phyloP scores from a whole-genome alignment of 2,329 filamentous ascomycete genomes.

The Tricladium varicosporioides region DNA sequence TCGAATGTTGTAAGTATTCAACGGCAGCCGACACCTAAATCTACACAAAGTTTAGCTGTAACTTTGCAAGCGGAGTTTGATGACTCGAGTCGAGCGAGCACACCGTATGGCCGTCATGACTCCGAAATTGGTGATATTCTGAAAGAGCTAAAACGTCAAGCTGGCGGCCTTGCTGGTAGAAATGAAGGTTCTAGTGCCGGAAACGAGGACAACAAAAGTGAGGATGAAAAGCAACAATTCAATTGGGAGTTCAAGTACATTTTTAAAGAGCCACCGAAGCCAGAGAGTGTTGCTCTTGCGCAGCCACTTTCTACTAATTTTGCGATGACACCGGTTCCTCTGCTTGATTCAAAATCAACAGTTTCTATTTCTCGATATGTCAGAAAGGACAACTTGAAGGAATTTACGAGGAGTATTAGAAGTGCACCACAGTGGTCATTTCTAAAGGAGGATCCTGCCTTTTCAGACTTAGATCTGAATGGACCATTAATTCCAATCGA shows the following conservation, averaged over 20 bases:
- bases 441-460: conserved; percentile 45
- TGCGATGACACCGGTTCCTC: conserved; percentile 45
- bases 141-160: conserved; percentile 2
- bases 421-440: conserved; percentile 40
- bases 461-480: conserved; percentile 30
- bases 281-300: conserved; percentile 46
- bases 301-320: conserved; percentile 44
- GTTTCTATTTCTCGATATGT: conserved; percentile 46
- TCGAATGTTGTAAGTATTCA: conserved; percentile 13
- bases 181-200: background rate
- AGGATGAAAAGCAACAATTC: conserved; percentile 33
- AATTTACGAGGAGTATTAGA: conserved; percentile 43
- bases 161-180: background rate
- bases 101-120: conserved; percentile 13
- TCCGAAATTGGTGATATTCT: conserved; percentile 2
- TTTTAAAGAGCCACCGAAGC: conserved; percentile 38
- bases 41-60: conserved; percentile 4
- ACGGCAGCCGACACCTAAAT: conserved; percentile 13
- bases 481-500: conserved; percentile 27
- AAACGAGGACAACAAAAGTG: conserved; percentile 13
- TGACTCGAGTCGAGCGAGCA: conserved; percentile 19
- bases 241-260: conserved; percentile 41
- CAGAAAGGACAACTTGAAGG: conserved; percentile 41
- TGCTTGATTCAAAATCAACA: conserved; percentile 43
- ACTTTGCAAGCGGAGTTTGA: conserved; percentile 2